A percentile compares a stretch with the other conserved stretches of the same genome.
Conservation (phyloP, 2,329 filamentous ascomycete species). For the Chaetomium sp. region DNA sequence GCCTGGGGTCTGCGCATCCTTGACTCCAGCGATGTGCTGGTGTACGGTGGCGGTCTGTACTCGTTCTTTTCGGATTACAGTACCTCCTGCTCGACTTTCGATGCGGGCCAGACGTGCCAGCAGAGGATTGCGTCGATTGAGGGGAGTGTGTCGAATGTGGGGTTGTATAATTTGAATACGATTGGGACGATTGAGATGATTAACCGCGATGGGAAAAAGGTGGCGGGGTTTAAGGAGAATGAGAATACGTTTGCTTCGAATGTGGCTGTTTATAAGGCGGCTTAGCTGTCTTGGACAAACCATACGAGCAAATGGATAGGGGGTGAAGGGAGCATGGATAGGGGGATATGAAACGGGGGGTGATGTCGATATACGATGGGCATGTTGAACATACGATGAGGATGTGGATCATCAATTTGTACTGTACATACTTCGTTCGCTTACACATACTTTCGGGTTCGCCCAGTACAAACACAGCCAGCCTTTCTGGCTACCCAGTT, state of each 20-base stretch:
- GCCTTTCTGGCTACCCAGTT: no score
- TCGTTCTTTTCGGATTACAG: slow-evolving; percentile 62
- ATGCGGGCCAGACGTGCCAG: slow-evolving; percentile 41
- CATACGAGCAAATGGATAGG: background rate
- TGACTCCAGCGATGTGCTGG: slow-evolving; percentile 46
- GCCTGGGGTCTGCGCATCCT: slow-evolving; percentile 61
- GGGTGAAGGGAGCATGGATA: background rate
- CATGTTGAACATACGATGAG: no score
- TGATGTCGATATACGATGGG: no score
- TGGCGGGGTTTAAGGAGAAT: slow-evolving; percentile 34
- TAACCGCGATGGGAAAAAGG: slow-evolving; percentile 29
- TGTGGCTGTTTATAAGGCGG: slow-evolving; percentile 30
- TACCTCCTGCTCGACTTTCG: slow-evolving; percentile 40
- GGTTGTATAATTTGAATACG: slow-evolving; percentile 41
- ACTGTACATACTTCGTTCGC: no score
- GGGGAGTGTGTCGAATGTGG: slow-evolving; percentile 27
- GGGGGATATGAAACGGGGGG: background rate
- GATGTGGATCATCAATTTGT: no score
- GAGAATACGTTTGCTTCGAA: slow-evolving; percentile 34
- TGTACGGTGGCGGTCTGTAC: slow-evolving; percentile 62
- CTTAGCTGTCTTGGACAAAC: slow-evolving; percentile 1
- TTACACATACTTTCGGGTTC: no score
- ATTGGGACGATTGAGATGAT: slow-evolving; percentile 38
- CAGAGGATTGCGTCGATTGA: slow-evolving; percentile 35
- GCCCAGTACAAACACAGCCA: no score